Evolutionary conservation across 176 grass and related monocot species (phyloP), one percentile per base, ranked within the genome.

Genomic region (Aegilops tauschii): DNA sequence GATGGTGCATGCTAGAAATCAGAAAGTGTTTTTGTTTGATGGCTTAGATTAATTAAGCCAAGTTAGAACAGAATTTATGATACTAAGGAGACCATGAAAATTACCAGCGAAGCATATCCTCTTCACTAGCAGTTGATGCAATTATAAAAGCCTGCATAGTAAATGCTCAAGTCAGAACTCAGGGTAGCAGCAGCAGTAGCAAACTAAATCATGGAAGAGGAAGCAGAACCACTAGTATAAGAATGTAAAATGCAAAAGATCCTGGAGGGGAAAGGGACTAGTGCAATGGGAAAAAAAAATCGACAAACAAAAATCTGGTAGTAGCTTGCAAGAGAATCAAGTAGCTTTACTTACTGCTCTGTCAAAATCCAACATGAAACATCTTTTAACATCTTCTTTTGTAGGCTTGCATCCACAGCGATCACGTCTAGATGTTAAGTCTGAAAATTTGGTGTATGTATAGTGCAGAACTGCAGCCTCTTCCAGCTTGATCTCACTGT

Each of bases 341-440:
- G 35, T 83, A 37, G 70, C 30, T 79, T 44, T 30, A 87, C 96
- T 91, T 84, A 98, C 96, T 23, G 68, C 78, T 98, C 96, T 91
- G 71, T 98, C 96, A 91, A 98, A 98, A 76, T 98, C 96, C 82
- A 98, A 83, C 93, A 98, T 98, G 86, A 98, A 98, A 79, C 96
- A 98, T 93, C 96, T 92, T 82, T 98, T 95, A 58, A 98, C 92
- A 91, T 98, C 96, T 34, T 94, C 90, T 80, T 94, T 98, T 13
- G 96, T 98, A 65, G 96, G 96, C 37, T 98, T 98, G 83, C 96
- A 98, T 61, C 92, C 92, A 84, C 96, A 98, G 7, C 96, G 96
- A 91, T 98, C 96, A 80, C 96, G 96, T 69, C 96, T 81, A 67
- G 93, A 98, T 64, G 96, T 98, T 81, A 98, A 85, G 87, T 98